Evolutionary conservation across 2,329 filamentous ascomycete species (phyloP), one percentile per base, ranked within the genome.

Genomic region (Trichoderma sp.): DNA sequence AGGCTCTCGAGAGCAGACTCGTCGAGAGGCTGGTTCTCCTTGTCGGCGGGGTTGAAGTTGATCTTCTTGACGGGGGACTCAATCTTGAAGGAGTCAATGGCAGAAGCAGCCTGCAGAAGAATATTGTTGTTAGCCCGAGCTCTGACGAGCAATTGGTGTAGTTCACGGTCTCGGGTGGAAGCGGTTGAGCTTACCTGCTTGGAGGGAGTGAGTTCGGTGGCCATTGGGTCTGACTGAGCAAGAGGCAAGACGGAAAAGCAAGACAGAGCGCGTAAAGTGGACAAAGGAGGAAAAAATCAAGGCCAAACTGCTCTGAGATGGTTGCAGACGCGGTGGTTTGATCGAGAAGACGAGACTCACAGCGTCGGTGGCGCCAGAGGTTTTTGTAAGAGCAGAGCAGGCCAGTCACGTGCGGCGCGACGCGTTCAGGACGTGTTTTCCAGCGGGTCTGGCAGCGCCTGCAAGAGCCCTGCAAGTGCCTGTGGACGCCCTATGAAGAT

Each of bases 41-140:
- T 97, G 82, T 92, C 85, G 66, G 83, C 83, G 63, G 82, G 76
- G 70, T 84, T 80, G 77, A 97, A 92, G 82, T 90, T 84, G 71
- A 95, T 86, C 85, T 96, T 96, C 89, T 97, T 97, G 69, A 90
- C 81, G 52, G 93, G 93, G 1, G 92, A 95, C 72, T 96, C 91
- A 88, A 97, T 96, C 81, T 94, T 96, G 78, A 98, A 85, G 72
- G 87, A 88, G 79, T 95, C 89, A 75, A 98, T 90, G 73, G 88
- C 92, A 74, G 91, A 89, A 74, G 93, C 91, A 82, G 90, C 90
- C 94, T 98, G 76, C 69, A 65, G 45, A 68, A 64, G 2, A 19
- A n/a, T 2, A 39, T 9, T 17, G 41, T 9, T 17, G 41, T 63
- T 63, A 63, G 50, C 24, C 24, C 24, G 10, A 7, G 5, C n/a